Conservation (phyloP, 2,329 filamentous ascomycete genomes). For the Penicillium psychrosexuale region DNA sequence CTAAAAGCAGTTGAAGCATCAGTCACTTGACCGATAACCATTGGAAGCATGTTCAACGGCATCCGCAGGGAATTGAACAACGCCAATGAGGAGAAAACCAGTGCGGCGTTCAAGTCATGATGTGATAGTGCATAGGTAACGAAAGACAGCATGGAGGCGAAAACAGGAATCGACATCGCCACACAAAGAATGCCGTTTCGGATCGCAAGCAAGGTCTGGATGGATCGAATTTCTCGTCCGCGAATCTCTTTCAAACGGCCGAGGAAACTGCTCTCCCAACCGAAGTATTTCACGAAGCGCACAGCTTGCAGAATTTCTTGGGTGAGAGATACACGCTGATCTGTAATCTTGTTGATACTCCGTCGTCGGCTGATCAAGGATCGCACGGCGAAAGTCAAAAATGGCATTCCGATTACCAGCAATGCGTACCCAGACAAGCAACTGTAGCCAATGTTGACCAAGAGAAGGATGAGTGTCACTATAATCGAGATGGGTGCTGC, state of each 20-base stretch:
- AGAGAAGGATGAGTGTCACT: slow-evolving; percentile 72
- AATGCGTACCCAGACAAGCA: slow-evolving; percentile 84
- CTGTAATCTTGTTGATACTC: slow-evolving; percentile 87
- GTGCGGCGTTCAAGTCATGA: slow-evolving; percentile 67
- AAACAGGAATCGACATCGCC: slow-evolving; percentile 80
- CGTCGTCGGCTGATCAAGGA: slow-evolving; percentile 71
- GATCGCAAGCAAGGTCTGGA: slow-evolving; percentile 78
- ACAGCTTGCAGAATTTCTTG: slow-evolving; percentile 91
- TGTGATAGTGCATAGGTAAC: slow-evolving; percentile 70
- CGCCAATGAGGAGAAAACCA: slow-evolving; percentile 88
- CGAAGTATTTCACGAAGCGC: slow-evolving; percentile 93
- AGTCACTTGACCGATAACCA: slow-evolving; percentile 83
- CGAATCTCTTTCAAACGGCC: slow-evolving; percentile 71
- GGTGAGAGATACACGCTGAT: slow-evolving; percentile 84
- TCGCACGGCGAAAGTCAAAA: slow-evolving; percentile 73
- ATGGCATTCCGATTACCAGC: slow-evolving; percentile 71
- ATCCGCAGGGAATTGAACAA: slow-evolving; percentile 89
- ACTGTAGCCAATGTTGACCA: slow-evolving; percentile 87
- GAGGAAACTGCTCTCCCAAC: slow-evolving; percentile 88
- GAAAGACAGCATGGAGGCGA: slow-evolving; percentile 92
- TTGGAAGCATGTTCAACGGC: slow-evolving; percentile 81
- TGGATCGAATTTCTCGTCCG: slow-evolving; percentile 72
- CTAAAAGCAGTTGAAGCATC: slow-evolving; percentile 83
- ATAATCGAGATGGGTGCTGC: slow-evolving; percentile 75
- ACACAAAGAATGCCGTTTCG: slow-evolving; percentile 82